Evolutionary conservation across 306 rosid species (phyloP).

Genomic region (Alnus rubra): DNA sequence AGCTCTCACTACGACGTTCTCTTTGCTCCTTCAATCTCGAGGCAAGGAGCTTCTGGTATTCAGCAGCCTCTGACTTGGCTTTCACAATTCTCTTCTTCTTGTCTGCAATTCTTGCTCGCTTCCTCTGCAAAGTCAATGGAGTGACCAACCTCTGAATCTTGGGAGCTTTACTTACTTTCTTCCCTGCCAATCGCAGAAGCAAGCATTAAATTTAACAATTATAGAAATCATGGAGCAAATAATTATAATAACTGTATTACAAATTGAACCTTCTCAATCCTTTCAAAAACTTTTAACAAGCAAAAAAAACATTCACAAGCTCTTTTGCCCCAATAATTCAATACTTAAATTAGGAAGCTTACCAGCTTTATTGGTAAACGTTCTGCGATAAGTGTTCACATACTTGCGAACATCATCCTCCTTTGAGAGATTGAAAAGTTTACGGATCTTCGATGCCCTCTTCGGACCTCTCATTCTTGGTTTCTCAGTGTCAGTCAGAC

Average conservation of each 20-base stretch:
- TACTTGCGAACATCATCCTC: slow-evolving; percentile 66
- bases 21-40: slow-evolving; percentile 66
- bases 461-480: slow-evolving; percentile 71
- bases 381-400: slow-evolving; percentile 62
- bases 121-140: slow-evolving; percentile 64
- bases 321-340: neutral
- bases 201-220: neutral
- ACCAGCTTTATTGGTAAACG: slow-evolving; percentile 51
- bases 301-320: neutral
- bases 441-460: slow-evolving; percentile 67
- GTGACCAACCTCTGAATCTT: slow-evolving; percentile 72
- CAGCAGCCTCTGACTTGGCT: slow-evolving; percentile 58
- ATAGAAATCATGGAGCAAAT: neutral
- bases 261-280: neutral
- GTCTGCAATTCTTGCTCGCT: slow-evolving; percentile 54
- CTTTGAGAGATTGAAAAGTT: slow-evolving; percentile 61
- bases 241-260: neutral
- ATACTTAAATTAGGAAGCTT: neutral
- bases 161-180: slow-evolving; percentile 60
- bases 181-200: slow-evolving; percentile 35
- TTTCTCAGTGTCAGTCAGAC: slow-evolving; percentile 60
- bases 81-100: slow-evolving; percentile 63
- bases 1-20: slow-evolving; percentile 61
- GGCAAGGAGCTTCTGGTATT: slow-evolving; percentile 65
- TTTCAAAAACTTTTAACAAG: neutral